Evolutionary conservation across 495 filamentous ascomycete species (phyloP), one percentile per base, ranked within the genome.

Genomic region (Annulohypoxylon nitens): DNA sequence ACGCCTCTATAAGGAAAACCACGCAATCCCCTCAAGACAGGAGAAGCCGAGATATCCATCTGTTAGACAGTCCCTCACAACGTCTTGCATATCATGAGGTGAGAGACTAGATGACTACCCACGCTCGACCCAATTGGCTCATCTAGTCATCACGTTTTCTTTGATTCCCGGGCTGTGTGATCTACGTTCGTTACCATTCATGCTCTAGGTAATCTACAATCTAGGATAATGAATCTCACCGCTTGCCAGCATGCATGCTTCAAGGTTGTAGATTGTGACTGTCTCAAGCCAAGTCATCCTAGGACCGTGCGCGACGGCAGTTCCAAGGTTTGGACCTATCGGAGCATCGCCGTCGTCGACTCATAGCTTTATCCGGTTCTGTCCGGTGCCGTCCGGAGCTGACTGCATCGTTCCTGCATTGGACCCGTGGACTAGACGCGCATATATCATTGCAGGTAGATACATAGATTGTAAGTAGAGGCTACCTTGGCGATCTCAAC

Each of bases 391-490:
- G 47, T 62, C 39, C 61, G 61, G 62, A 25, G 57, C 70, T 64
- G 65, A 60, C 65, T 65, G 70, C 65, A 57, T 69, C 25, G 70
- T 73, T 73, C 70, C 70, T 73, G 70, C 70, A 73, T 73, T 73
- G 16, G 53, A 34, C 55, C 55, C 18, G 45, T 23, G 25, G 59
- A 23, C 43, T 65, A 33, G 45, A 10, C 48, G 41, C 20, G 51
- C 55, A 69, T 64, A 57, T 51, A n/a, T 18, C 47, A 48, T 39
- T 36, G 34, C 34, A 43, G n/a, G 25, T 33, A 34, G 57, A 36
- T 61, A 62, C 26, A 45, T n/a, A 16, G 48, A 34, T 14, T 11
- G 8, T 18, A 69, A 30, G 41, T 59, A 60, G 36, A 48, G 36
- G 37, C 39, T 45, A 66, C 37, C 37, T 58, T 41, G 1, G n/a